These are phyloP conservation scores for Candida multigemmis DNA, from an alignment of 805 yeast genomes.

Conservation along the genomic window DNA sequence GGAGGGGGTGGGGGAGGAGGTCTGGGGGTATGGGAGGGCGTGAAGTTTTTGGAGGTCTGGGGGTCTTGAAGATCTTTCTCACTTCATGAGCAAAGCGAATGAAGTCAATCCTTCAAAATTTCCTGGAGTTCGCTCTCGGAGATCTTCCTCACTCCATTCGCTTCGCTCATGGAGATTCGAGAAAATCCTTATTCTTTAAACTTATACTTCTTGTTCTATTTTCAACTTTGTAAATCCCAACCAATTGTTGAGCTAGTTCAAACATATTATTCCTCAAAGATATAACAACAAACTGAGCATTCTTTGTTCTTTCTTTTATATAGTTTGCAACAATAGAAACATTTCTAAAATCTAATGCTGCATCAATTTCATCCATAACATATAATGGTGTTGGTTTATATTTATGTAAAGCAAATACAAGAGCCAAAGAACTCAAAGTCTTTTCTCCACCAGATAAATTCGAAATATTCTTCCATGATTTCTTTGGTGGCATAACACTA, in stretches of 20 bases:
- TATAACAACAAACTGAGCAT: conserved; percentile 94
- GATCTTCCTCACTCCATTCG: too few species aligned
- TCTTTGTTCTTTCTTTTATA: conserved; percentile 89
- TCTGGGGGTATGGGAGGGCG: too few species aligned
- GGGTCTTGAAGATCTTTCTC: too few species aligned
- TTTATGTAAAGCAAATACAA: conserved; percentile 92
- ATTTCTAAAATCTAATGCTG: conserved; percentile 94
- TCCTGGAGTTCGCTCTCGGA: too few species aligned
- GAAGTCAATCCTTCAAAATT: too few species aligned
- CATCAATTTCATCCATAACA: conserved; percentile 99
- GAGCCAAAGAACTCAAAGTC: conserved; percentile 86
- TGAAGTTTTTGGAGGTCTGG: too few species aligned
- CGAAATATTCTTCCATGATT: conserved; percentile 93
- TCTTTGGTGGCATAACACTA: conserved; percentile 98
- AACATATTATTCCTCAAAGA: conserved; percentile 96
- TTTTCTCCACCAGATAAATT: conserved; percentile 97
- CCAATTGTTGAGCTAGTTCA: conserved; percentile 87
- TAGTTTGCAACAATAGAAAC: conserved; percentile 97
- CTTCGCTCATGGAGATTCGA: too few species aligned
- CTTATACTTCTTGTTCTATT: conserved; percentile 87
- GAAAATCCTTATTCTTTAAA: conserved; percentile 52
- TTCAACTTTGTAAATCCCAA: conserved; percentile 89
- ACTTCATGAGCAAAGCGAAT: too few species aligned
- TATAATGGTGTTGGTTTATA: conserved; percentile 96
- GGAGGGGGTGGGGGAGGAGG: too few species aligned